phyloP scores from a whole-genome alignment of 768 basidiomycete species.

The Xerocomus brunneocitrinus region DNA sequence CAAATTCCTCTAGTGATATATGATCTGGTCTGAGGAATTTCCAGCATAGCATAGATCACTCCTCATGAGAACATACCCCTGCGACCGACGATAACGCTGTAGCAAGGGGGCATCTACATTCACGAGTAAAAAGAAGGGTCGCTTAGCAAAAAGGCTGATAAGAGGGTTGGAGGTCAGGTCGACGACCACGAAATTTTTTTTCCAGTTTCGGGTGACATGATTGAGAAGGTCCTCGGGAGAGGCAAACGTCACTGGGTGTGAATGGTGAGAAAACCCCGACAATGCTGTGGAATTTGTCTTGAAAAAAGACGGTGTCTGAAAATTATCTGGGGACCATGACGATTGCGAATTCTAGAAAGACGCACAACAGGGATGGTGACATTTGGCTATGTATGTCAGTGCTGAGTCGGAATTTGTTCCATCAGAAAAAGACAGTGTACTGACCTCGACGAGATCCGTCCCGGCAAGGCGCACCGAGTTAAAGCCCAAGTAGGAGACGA shows the following conservation, averaged over 20 bases:
- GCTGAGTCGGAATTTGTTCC: neutral
- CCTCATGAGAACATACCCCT: slow-evolving; percentile 36
- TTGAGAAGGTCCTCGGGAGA: slow-evolving; percentile 55
- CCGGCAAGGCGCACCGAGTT: slow-evolving; percentile 39
- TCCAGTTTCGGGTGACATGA: slow-evolving; percentile 81
- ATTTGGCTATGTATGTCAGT: slow-evolving; percentile 7
- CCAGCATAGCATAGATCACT: slow-evolving; percentile 2
- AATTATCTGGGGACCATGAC: neutral
- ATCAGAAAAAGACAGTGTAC: neutral
- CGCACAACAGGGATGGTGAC: neutral
- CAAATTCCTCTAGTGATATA: slow-evolving; percentile 64
- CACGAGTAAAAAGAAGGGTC: slow-evolving; percentile 89
- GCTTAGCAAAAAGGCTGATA: slow-evolving; percentile 67
- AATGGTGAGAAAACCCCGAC: slow-evolving; percentile 19
- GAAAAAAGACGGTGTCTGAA: slow-evolving; percentile 17
- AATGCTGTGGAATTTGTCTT: slow-evolving; percentile 18
- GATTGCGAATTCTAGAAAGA: neutral
- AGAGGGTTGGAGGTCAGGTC: slow-evolving; percentile 54
- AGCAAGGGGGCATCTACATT: slow-evolving; percentile 78
- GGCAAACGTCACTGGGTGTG: slow-evolving; percentile 33
- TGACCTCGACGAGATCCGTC: slow-evolving; percentile 17
- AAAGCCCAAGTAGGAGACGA: slow-evolving; percentile 53
- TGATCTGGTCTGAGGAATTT: slow-evolving; percentile 15
- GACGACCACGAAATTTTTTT: slow-evolving; percentile 71
- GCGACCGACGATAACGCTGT: slow-evolving; percentile 59